Conservation (phyloP, 768 basidiomycete genomes). For the Tubosaeta sp. region DNA sequence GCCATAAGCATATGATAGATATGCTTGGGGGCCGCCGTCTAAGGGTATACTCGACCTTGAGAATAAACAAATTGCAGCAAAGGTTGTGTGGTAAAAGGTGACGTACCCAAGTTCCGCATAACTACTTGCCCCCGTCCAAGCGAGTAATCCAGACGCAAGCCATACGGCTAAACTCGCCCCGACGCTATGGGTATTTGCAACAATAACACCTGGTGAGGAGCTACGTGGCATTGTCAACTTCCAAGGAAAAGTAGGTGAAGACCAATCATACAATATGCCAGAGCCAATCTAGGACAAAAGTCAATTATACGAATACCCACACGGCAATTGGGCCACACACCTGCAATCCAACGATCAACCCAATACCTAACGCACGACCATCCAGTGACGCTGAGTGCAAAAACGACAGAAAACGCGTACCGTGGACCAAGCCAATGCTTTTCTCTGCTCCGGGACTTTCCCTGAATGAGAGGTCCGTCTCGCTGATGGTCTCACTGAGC, state of each 20-base stretch:
- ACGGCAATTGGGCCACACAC: conserved; percentile 34
- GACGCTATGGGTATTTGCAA: conserved; percentile 83
- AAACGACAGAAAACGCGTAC: conserved; percentile 36
- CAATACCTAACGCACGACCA: conserved; percentile 55
- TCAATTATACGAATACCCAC: conserved; percentile 3
- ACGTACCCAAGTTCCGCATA: conserved; percentile 87
- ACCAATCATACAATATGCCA: conserved; percentile 77
- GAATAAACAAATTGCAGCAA: background rate
- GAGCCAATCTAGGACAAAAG: conserved; percentile 65
- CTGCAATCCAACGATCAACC: conserved; percentile 79
- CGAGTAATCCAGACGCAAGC: conserved; percentile 76
- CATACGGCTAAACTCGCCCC: conserved; percentile 88
- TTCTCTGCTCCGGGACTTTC: conserved; percentile 63
- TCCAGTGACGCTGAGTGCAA: conserved; percentile 3
- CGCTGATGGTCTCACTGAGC: conserved; percentile 70
- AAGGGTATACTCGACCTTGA: conserved; percentile 32
- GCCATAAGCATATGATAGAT: conserved; percentile 85
- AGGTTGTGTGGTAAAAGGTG: background rate
- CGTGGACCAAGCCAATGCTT: conserved; percentile 71
- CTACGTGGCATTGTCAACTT: conserved; percentile 34
- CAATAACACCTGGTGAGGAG: conserved; percentile 89
- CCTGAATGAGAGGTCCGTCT: conserved; percentile 49
- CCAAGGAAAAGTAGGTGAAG: background rate
- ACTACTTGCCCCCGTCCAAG: conserved; percentile 95
- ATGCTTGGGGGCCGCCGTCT: conserved; percentile 64